Base-by-base conservation (phyloP, 208 protist genomes). In the Trypanosoma mega region DNA sequence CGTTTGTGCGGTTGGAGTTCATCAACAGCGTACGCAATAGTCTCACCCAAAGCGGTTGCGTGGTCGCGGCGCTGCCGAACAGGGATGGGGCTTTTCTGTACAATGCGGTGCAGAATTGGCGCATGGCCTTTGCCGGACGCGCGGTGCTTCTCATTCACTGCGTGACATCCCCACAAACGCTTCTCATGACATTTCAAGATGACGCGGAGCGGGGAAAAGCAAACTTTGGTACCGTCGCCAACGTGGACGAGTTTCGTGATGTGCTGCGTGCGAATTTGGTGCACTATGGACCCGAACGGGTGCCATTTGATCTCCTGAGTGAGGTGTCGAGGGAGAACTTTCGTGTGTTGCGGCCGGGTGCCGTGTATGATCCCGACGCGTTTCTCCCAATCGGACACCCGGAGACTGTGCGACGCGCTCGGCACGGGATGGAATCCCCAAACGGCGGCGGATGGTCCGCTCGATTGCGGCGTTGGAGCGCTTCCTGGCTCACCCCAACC, bases 101-200 rank as follows among this genome's bases (percentile, higher is more conserved):
- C 63, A 82, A 85, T 61, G 75, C 88, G 63, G 76, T 92, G 47
- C 85, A 92, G 59, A 90, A 92, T 75, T 95, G 89, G 86, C 89
- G 89, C 27, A 79, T 95, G 55, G 80, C 65, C 21, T 95, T 95
- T 56, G 59, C 75, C 1, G 86, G 79, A 18, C 84, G 86, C 6
- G 76, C 82, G 2, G 81, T 93, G 30, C 53, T 92, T 47, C 82
- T 95, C 18, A 57, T 89, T n/a, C 89, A 95, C 76, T 95, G 85
- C 51, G 50, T 74, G 24, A 91, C 81, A 26, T 67, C 80, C 8
- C 90, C 86, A 18, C 76, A 75, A 53, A 90, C 86, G n/a, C 76
- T 96, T 48, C 79, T 96, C 34, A 90, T 96, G 71, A 93, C 90
- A 0, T 96, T 96, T 53, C 86, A 93, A 43, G 86, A 96, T 47